phyloP scores from a whole-genome alignment of 768 basidiomycete species.

The Pleurotus giganteus region DNA sequence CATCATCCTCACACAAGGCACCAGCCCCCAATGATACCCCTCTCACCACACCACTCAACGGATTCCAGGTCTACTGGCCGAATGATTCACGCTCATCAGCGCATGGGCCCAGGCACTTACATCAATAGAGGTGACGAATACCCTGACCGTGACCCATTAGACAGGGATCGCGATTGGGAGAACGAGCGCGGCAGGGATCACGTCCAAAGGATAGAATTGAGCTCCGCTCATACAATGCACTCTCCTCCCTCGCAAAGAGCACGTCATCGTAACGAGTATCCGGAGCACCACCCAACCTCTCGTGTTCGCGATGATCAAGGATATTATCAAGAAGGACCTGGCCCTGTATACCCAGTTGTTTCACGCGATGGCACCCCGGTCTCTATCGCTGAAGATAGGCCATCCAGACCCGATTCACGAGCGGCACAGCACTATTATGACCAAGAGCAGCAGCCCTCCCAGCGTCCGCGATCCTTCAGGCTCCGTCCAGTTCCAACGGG shows the following conservation, averaged over 20 bases:
- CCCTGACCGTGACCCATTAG: slow-evolving; percentile 37
- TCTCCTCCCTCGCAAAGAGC: slow-evolving; percentile 41
- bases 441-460: slow-evolving; percentile 25
- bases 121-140: slow-evolving; percentile 54
- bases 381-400: slow-evolving; percentile 44
- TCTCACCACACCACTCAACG: slow-evolving; percentile 24
- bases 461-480: slow-evolving; percentile 43
- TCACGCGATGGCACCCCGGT: slow-evolving; percentile 61
- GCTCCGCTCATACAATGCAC: slow-evolving; percentile 28
- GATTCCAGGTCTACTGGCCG: slow-evolving; percentile 16
- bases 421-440: slow-evolving; percentile 35
- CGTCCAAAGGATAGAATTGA: slow-evolving; percentile 22
- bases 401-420: slow-evolving; percentile 53
- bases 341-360: slow-evolving; percentile 30
- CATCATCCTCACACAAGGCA: slow-evolving; percentile 29
- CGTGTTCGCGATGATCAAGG: slow-evolving; percentile 35
- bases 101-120: slow-evolving; percentile 59
- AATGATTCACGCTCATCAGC: slow-evolving; percentile 27
- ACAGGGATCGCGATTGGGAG: slow-evolving; percentile 44
- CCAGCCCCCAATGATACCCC: slow-evolving; percentile 19
- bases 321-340: slow-evolving; percentile 34
- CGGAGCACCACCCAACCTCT: slow-evolving; percentile 29
- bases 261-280: slow-evolving; percentile 29
- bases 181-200: slow-evolving; percentile 32
- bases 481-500: slow-evolving; percentile 46